phyloP scores from a whole-genome alignment of 2,329 filamentous ascomycete species.

The Trichoderma sp. region DNA sequence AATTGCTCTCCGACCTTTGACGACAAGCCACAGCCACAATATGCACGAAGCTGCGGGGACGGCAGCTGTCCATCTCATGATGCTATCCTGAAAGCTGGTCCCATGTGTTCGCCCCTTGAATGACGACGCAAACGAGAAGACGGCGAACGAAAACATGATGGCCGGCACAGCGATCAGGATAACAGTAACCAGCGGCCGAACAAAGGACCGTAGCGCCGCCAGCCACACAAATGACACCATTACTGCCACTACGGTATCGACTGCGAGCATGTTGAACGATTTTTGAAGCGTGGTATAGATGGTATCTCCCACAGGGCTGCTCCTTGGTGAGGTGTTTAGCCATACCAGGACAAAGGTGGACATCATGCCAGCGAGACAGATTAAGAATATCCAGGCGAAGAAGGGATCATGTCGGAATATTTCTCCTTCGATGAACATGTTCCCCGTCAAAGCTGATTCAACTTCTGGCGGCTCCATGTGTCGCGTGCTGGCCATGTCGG shows the following conservation, averaged over 20 bases:
- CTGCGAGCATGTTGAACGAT: constrained; percentile 85
- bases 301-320: constrained; percentile 82
- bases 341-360: constrained; percentile 88
- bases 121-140: constrained; percentile 90
- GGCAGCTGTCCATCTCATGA: constrained; percentile 85
- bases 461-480: constrained; percentile 47
- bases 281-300: constrained; percentile 87
- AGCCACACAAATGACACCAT: constrained; percentile 90
- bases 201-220: constrained; percentile 83
- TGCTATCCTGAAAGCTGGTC: constrained; percentile 78
- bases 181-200: constrained; percentile 77
- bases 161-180: constrained; percentile 84
- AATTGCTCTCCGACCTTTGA: constrained; percentile 78
- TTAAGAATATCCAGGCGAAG: constrained; percentile 88
- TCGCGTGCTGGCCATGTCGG: constrained; percentile 49
- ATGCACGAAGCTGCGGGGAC: constrained; percentile 74
- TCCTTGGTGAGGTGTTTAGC: constrained; percentile 78
- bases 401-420: constrained; percentile 85
- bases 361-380: constrained; percentile 80
- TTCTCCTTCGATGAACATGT: constrained; percentile 65
- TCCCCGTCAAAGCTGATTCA: constrained; percentile 45
- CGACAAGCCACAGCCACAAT: constrained; percentile 82
- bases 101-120: constrained; percentile 78
- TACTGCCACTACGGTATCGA: constrained; percentile 89
- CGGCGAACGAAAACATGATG: constrained; percentile 83